phyloP scores from a whole-genome alignment of 2,329 filamentous ascomycete genomes.

The Penicillium sp. region DNA sequence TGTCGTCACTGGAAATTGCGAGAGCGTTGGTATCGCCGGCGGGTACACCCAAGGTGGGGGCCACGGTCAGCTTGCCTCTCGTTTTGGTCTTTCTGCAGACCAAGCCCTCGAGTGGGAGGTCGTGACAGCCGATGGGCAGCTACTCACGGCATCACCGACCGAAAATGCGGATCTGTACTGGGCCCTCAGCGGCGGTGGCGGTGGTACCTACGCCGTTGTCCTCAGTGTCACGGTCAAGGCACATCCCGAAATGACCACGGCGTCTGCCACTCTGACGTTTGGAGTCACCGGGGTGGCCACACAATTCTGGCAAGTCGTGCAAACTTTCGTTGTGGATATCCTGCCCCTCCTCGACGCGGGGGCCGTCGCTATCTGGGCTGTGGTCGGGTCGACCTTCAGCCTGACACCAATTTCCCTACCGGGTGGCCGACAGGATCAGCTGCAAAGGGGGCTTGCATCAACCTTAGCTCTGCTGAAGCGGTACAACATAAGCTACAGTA shows the following conservation, averaged over 20 bases:
- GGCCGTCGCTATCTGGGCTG: constrained; percentile 9
- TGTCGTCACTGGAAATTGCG: constrained; percentile 5
- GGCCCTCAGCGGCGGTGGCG: constrained; percentile 23
- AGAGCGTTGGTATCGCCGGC: constrained; percentile 21
- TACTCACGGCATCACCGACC: constrained; percentile 13
- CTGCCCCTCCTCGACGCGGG: constrained; percentile 11
- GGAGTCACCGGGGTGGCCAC: neutral
- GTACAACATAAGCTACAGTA: constrained; percentile 7
- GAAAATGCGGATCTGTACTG: constrained; percentile 23
- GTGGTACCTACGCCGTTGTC: constrained; percentile 18
- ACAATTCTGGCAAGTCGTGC: constrained; percentile 5
- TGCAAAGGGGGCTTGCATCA: neutral
- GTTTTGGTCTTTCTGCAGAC: constrained; percentile 40
- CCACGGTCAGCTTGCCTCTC: constrained; percentile 43
- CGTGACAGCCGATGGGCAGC: constrained; percentile 32
- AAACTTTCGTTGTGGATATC: constrained; percentile 2
- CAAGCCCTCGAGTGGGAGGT: constrained; percentile 37
- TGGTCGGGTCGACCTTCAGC: neutral
- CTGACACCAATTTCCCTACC: constrained; percentile 5
- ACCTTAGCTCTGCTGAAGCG: neutral
- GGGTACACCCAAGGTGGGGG: constrained; percentile 45
- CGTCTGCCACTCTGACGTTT: constrained; percentile 10
- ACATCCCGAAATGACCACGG: constrained; percentile 9
- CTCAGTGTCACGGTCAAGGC: constrained; percentile 12
- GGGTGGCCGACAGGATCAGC: constrained; percentile 2